Evolutionary conservation across 2,329 filamentous ascomycete species (phyloP), one percentile per base, ranked within the genome.

Genomic region (Pezicula radicicola): DNA sequence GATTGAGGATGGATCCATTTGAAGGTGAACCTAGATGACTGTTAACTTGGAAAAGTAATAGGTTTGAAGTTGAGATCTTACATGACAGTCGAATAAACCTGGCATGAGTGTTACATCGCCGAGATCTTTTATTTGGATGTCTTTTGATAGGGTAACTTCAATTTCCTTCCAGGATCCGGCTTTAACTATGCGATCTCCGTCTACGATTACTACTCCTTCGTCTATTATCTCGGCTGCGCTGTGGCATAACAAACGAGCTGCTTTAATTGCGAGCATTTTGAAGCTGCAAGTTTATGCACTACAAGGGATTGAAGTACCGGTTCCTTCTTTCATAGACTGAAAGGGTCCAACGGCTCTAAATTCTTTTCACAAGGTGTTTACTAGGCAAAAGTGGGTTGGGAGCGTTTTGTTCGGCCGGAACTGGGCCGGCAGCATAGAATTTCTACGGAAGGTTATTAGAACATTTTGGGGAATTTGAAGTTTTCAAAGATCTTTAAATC

Each of bases 1-100:
- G 3, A 51, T 27, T 6, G 35, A 43, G 1, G 37, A 18, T 7
- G 55, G 55, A 27, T 57, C 47, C 12, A 37, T 13, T 13, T 16
- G n/a, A 37, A 37, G 35, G 6, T 37, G 35, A 13, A 37, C 35
- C 35, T 37, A 6, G 3, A 21, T 21, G 3, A 21, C 21, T 21
- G 21, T 21, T 21, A 13, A 6, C 6, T 6, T 37, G 6, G 6
- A 16, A 16, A 37, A 3, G 12, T 6, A 6, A 37, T 13, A 37
- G 3, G 6, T 5, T 21, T 21, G 21, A 21, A 21, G 5, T 21
- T 5, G 21, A 3, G n/a, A 13, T 42, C 48, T 39, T 50, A 56
- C 53, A 45, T 57, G 55, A 30, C 55, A 57, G 48, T 55, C 53
- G 47, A 57, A 57, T 1, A 57, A 33, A 1, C 55, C 55, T 3